Base-by-base conservation (phyloP, 2,329 filamentous ascomycete species). In the Aureobasidium zeae region DNA sequence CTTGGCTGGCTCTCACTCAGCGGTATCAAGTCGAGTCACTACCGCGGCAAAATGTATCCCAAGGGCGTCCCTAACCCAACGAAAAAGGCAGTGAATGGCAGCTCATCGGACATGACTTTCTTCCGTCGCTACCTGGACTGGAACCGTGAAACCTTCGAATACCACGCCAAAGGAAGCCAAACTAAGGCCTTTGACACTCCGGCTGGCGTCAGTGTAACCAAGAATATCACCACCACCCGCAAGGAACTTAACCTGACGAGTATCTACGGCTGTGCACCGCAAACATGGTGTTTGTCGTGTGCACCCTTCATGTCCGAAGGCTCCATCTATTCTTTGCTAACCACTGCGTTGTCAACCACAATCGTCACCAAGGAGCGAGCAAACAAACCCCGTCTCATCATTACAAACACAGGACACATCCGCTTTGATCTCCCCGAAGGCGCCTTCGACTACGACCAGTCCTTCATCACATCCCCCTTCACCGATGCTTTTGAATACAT, bases 1-100 rank as follows among this genome's bases (percentile, higher is more conserved):
- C 64, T 82, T 0, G 79, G 79, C 17, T 83, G 76, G 74, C 57
- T 81, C 16, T 73, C 76, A n/a, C 72, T 82, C 62, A 71, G 69
- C 37, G 78, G 78, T 12, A 72, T 82, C 51, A 57, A 71, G 41
- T 63, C 61, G 1, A 59, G 57, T 24, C 68, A 66, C 41, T 71
- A 67, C 55, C 65, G 63, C 4, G 67, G 66, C 19, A 66, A 63
- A 38, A 51, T 48, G 39, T 58, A 61, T 16, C 66, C 63, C 12
- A 53, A 57, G 17, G 67, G 64, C 13, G 65, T 68, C 12, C 67
- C 65, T 3, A 65, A 64, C 36, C 69, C 64, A 12, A 65, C 60
- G 5, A 59, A 57, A 33, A 60, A 53, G 35, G 65, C 64, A 1
- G 51, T 59, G 20, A 59, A 56, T 50, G 53, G 53, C 15, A 57